A percentile compares a stretch with the other conserved stretches of the same genome.
phyloP scores from a whole-genome alignment of 306 rosid genomes.

The Hippophae rhamnoides region DNA sequence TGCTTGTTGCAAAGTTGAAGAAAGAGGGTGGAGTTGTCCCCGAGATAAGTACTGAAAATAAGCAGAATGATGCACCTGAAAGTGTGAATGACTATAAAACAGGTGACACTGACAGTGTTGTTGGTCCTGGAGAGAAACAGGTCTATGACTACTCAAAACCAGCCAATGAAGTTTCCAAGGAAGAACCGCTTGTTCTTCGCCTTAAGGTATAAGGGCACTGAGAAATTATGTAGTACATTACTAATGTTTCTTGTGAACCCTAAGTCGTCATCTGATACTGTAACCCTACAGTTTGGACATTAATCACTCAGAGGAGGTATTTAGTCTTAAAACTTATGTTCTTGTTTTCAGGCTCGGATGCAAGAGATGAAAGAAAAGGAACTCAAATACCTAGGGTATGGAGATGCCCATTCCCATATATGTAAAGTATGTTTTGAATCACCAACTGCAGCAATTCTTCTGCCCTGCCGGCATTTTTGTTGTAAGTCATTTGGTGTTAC shows the following conservation, averaged over 20 bases:
- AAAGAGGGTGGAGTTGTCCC: conserved; percentile 63
- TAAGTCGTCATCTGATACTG: too few species aligned
- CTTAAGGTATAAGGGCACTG: conserved; percentile 48
- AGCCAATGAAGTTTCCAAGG: conserved; percentile 41
- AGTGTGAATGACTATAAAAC: conserved; percentile 27
- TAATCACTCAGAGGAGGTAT: too few species aligned
- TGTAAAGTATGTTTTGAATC: conserved; percentile 96
- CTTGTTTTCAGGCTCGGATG: conserved; percentile 72
- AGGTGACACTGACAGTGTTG: conserved; percentile 25
- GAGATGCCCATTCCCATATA: conserved; percentile 79
- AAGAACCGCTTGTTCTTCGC: conserved; percentile 86
- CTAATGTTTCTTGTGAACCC: neutral
- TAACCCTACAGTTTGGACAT: too few species aligned
- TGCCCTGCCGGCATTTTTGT: conserved; percentile 97
- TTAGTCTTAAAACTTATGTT: neutral
- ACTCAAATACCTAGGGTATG: conserved; percentile 59
- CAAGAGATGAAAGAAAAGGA: conserved; percentile 96
- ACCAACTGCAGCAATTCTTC: conserved; percentile 94
- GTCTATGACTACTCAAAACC: conserved; percentile 41
- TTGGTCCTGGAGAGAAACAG: conserved; percentile 32
- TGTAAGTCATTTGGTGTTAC: conserved; percentile 40
- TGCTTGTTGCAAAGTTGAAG: conserved; percentile 88
- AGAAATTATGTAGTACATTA: neutral
- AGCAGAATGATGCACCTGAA: conserved; percentile 35
- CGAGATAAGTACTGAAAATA: conserved; percentile 49